Conservation (phyloP, 1,139 yeast genomes). For the Nadsonia starkeyi-henricii region DNA sequence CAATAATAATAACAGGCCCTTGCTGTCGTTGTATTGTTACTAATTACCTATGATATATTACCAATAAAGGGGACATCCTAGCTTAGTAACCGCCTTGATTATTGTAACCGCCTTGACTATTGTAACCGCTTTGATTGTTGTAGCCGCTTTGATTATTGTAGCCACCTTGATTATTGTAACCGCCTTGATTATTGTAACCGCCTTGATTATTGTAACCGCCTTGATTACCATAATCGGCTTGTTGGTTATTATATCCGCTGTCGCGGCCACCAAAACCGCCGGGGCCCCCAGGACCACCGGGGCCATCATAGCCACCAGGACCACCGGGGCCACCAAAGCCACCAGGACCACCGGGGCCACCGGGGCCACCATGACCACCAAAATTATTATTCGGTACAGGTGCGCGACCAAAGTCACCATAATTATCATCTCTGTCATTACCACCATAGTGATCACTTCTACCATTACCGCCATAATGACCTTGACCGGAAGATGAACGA, state of each 20-base stretch:
- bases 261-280: neutral
- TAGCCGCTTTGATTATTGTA: too few relatives aligned
- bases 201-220: neutral
- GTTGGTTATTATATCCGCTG: neutral
- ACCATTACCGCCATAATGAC: neutral
- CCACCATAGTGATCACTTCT: neutral
- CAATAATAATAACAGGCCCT: too few relatives aligned
- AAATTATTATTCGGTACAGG: too few relatives aligned
- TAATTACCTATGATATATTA: too few relatives aligned
- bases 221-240: neutral
- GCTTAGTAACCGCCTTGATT: too few relatives aligned
- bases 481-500: neutral
- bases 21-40: too few relatives aligned
- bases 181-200: neutral
- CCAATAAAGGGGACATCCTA: too few relatives aligned
- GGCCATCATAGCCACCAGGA: neutral
- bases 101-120: too few relatives aligned
- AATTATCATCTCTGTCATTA: neutral
- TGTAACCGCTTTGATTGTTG: too few relatives aligned
- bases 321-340: neutral
- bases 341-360: neutral
- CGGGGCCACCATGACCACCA: neutral
- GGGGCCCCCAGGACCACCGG: neutral
- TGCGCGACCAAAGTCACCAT: neutral
- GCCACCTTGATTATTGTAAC: neutral